Evolutionary conservation across 176 grass and related monocot genomes (phyloP).

Genomic region (Avena sativa): DNA sequence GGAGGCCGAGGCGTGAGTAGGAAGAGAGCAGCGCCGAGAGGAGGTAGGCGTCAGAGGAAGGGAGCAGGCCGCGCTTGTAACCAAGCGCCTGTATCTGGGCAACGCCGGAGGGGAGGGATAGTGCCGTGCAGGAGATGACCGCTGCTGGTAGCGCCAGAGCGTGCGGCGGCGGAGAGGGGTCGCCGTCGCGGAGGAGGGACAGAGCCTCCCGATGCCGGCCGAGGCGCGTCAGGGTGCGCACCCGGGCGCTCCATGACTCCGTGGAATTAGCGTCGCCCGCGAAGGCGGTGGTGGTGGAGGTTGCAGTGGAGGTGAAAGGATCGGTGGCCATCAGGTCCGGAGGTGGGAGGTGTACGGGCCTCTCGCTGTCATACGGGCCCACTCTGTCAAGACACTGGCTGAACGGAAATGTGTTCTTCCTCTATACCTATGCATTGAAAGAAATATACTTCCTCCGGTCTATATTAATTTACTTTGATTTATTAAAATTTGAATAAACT

Average conservation of each 20-base stretch:
- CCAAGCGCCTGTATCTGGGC: constrained; percentile 61
- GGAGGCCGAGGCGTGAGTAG: constrained; percentile 60
- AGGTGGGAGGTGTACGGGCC: no score
- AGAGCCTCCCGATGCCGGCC: constrained; percentile 54
- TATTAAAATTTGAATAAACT: no score
- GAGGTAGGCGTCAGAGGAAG: constrained; percentile 55
- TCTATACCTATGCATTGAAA: no score
- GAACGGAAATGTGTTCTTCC: no score
- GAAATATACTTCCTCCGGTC: no score
- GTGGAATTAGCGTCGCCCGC: background rate
- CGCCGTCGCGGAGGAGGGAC: constrained; percentile 41
- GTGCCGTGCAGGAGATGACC: constrained; percentile 54
- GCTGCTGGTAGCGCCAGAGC: constrained; percentile 61
- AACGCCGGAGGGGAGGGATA: constrained; percentile 46
- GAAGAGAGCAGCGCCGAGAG: constrained; percentile 57
- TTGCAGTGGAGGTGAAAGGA: constrained; percentile 25
- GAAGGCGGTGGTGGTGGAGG: background rate
- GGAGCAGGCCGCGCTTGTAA: constrained; percentile 60
- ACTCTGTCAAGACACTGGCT: background rate
- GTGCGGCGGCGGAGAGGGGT: constrained; percentile 47
- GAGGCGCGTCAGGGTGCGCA: constrained; percentile 49
- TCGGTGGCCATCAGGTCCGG: constrained; percentile 36
- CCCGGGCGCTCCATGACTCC: constrained; percentile 49
- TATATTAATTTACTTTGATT: no score
- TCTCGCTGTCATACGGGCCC: background rate